Evolutionary conservation across 2,329 filamentous ascomycete genomes (phyloP).

Genomic region (Furcasterigmium sp.): DNA sequence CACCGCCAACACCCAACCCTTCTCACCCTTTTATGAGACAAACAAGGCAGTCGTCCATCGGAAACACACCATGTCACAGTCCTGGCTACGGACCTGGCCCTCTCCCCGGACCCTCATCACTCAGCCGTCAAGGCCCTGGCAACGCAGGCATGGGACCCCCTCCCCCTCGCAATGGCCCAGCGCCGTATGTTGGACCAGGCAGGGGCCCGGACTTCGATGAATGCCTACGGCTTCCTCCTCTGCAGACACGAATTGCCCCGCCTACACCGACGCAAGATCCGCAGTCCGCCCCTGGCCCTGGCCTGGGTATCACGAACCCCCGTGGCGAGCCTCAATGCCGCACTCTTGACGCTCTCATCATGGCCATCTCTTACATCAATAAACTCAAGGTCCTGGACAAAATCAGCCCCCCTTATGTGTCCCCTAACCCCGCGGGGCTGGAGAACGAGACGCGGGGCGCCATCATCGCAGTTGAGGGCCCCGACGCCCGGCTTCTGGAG

Average conservation of each 20-base stretch:
- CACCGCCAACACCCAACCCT: slow-evolving; percentile 5
- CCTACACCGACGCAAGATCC: background rate
- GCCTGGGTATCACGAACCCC: slow-evolving; percentile 1
- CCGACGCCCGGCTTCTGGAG: slow-evolving; percentile 43
- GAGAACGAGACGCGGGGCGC: slow-evolving; percentile 57
- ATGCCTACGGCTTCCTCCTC: slow-evolving; percentile 47
- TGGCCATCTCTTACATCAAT: slow-evolving; percentile 66
- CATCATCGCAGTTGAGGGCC: slow-evolving; percentile 79
- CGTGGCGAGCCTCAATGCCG: slow-evolving; percentile 26
- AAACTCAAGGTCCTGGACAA: slow-evolving; percentile 74
- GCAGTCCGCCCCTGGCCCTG: background rate
- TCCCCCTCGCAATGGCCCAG: slow-evolving; percentile 46
- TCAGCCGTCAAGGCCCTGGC: slow-evolving; percentile 5
- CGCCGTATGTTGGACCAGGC: slow-evolving; percentile 22
- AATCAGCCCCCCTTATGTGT: slow-evolving; percentile 64
- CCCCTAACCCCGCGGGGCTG: slow-evolving; percentile 19
- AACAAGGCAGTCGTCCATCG: slow-evolving; percentile 11
- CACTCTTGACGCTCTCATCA: slow-evolving; percentile 64
- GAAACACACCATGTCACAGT: slow-evolving; percentile 17
- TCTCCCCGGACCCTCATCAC: slow-evolving; percentile 14
- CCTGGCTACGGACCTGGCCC: slow-evolving; percentile 20
- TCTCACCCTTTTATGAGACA: slow-evolving; percentile 9
- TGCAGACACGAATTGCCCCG: slow-evolving; percentile 38
- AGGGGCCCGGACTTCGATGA: slow-evolving; percentile 48
- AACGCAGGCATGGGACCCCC: slow-evolving; percentile 48